A percentile compares a stretch with the other conserved stretches of the same genome.
These are phyloP conservation scores for Pinus albicaulis DNA, from an alignment of 75 land plant genomes.

Conservation along the genomic window DNA sequence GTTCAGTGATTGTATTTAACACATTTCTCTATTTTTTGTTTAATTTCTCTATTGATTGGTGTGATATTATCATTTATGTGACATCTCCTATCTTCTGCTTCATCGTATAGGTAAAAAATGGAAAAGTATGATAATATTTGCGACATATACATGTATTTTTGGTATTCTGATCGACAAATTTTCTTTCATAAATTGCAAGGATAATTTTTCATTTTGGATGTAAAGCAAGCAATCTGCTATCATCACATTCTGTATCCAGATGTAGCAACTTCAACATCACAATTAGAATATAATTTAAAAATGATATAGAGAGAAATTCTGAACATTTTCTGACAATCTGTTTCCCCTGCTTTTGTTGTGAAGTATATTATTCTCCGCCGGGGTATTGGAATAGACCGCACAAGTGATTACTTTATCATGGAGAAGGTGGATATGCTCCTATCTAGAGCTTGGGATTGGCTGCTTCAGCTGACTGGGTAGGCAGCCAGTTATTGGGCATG, in stretches of 20 bases:
- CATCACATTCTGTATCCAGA: background rate
- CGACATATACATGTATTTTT: background rate
- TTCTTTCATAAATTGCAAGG: background rate
- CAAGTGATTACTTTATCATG: slow-evolving; percentile 76
- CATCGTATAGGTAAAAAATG: background rate
- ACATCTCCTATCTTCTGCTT: too few species aligned
- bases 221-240: background rate
- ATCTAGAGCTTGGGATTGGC: slow-evolving; percentile 64
- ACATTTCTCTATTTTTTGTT: too few species aligned
- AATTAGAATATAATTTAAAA: background rate
- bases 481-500: background rate
- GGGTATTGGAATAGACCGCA: slow-evolving; percentile 88
- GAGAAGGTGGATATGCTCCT: slow-evolving; percentile 84
- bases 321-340: background rate
- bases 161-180: background rate
- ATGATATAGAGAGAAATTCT: background rate
- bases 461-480: slow-evolving; percentile 56
- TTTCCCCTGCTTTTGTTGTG: background rate
- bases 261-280: background rate
- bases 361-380: slow-evolving; percentile 91
- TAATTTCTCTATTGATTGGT: too few species aligned
- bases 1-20: too few species aligned
- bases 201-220: background rate
- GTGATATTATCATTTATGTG: too few species aligned
- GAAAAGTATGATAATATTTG: background rate